Base-by-base conservation (phyloP, 2,329 filamentous ascomycete species). In the Verticillium isaacii region DNA sequence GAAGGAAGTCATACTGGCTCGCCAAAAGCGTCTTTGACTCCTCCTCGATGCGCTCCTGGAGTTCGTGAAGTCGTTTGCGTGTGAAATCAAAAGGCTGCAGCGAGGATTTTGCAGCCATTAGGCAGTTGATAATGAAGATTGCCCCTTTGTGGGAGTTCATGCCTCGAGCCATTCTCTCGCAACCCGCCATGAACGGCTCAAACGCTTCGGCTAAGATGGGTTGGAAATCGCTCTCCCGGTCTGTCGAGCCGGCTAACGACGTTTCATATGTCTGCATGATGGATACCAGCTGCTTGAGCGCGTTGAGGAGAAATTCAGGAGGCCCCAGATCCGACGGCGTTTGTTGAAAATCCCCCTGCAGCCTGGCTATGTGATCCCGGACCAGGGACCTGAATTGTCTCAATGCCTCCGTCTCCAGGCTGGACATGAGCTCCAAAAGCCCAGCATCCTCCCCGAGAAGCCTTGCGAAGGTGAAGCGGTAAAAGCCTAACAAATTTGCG, bases 251-350 rank as follows among this genome's bases (percentile, higher is more conserved):
- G 2, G 88, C 85, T 29, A 95, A 79, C 0, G 93, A 96, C 1
- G 90, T 90, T 67, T 96, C 92, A 70, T 93, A 94, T 23, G 90
- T 95, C 71, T 90, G 91, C 81, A 97, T 90, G 58, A 98, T 88
- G 6, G 86, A 82, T 39, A 83, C 85, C 9, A 99, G 80, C 67
- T 91, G 90, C 66, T 92, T 88, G 1, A 99, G 80, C 6, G 92
- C 89, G 61, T 96, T 90, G 41, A 87, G 80, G 0, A 98, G 77
- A 75, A 97, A 97, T 17, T 89, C 84, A 0, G 94, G 94, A 0
- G 91, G 87, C 0, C 86, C 86, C 2, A 96, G 81, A 70, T 96
- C 88, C n/a, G 83, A 76, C 1, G 92, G 87, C 2, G 88, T 83
- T 25, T 87, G 82, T 50, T 91, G 84, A 39, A 91, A 84, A 61